These are phyloP conservation scores for Pharnaceum exiguum DNA, from an alignment of 148 eudicot species.

Conservation along the genomic window DNA sequence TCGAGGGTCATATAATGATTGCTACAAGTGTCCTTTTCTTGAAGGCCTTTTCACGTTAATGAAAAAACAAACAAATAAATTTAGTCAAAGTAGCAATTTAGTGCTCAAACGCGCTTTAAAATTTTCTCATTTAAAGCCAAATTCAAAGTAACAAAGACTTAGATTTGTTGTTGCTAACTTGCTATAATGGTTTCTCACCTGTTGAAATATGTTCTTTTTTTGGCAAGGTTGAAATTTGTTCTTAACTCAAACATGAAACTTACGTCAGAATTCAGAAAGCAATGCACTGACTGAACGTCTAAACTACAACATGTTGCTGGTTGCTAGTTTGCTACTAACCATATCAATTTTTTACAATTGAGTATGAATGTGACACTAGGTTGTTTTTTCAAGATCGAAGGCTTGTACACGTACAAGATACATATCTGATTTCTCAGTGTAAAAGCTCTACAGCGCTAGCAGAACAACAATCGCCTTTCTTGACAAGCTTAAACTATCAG, in stretches of 20 bases:
- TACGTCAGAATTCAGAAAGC: conserved; percentile 8
- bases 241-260: not conserved
- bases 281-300: not conserved
- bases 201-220: not conserved
- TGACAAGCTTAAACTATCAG: too few species aligned
- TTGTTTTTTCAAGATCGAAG: not conserved
- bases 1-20: conserved; percentile 3
- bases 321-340: too few species aligned
- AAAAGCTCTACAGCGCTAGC: too few species aligned
- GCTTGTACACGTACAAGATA: not conserved
- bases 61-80: not conserved
- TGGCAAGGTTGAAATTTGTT: not conserved
- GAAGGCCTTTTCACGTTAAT: not conserved
- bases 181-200: not conserved
- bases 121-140: conserved; percentile 1
- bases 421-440: too few species aligned
- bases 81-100: conserved; percentile 12
- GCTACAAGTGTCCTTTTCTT: too few species aligned
- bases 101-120: conserved; percentile 4
- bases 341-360: not conserved
- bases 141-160: too few species aligned
- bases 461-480: too few species aligned
- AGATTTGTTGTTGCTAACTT: not conserved
- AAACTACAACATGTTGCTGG: not conserved
- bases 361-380: too few species aligned